Percentiles rank a stretch among this genome's conserved stretches.
These are phyloP conservation scores for Yamadazyma pseudoaaseri DNA, from an alignment of 1,139 yeast species.

Conservation along the genomic window DNA sequence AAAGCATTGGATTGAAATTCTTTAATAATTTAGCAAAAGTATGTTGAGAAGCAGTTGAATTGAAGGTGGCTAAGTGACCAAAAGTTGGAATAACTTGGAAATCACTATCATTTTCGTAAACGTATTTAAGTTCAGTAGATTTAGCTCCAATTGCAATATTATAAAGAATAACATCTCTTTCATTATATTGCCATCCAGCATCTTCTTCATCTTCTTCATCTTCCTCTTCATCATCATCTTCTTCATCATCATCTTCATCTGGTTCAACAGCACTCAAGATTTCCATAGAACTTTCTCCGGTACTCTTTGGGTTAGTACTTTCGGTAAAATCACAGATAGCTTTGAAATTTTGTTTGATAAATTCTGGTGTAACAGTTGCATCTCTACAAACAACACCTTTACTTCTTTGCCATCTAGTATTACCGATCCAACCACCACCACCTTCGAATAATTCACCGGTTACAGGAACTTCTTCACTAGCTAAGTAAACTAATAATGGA, in stretches of 20 bases:
- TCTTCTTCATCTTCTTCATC: constrained; percentile 54
- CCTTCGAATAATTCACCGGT: constrained; percentile 45
- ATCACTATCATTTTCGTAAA: constrained; percentile 72
- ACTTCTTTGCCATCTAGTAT: constrained; percentile 94
- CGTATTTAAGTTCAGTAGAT: constrained; percentile 72
- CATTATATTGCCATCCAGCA: constrained; percentile 50
- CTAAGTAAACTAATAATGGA: constrained; percentile 77
- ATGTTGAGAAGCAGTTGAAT: constrained; percentile 50
- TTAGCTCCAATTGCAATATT: constrained; percentile 89
- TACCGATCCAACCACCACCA: constrained; percentile 92
- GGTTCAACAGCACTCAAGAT: constrained; percentile 65
- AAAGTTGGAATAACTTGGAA: constrained; percentile 92
- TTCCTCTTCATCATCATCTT: constrained; percentile 47
- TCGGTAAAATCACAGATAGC: constrained; percentile 67
- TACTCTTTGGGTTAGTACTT: constrained; percentile 58
- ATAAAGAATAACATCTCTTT: constrained; percentile 77
- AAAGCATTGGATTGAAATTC: constrained; percentile 83
- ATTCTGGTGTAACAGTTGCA: constrained; percentile 62
- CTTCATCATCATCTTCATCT: constrained; percentile 48
- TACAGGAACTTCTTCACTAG: constrained; percentile 68
- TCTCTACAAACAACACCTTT: constrained; percentile 73
- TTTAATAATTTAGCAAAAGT: constrained; percentile 61
- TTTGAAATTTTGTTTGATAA: constrained; percentile 64
- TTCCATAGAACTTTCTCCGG: constrained; percentile 78
- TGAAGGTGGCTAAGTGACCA: constrained; percentile 78